phyloP scores from a whole-genome alignment of 2,329 filamentous ascomycete genomes.

The Talaromyces sp. region DNA sequence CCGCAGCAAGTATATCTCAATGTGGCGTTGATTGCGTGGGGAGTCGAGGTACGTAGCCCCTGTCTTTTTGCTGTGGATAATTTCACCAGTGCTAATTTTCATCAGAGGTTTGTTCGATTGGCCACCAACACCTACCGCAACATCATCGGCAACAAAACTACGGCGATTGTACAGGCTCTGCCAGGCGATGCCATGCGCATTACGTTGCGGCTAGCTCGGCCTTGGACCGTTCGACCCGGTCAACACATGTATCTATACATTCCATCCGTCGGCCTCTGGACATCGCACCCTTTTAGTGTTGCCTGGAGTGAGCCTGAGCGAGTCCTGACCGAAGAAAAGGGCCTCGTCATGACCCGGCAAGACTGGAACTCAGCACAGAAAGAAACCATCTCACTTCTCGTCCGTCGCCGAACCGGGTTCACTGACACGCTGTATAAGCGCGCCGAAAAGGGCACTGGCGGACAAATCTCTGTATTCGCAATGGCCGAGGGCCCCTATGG shows the following conservation, averaged over 20 bases:
- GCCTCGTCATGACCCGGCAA: constrained; percentile 41
- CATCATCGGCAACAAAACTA: constrained; percentile 52
- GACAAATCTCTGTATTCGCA: constrained; percentile 59
- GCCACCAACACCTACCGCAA: constrained; percentile 61
- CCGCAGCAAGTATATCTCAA: constrained; percentile 71
- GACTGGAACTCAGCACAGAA: constrained; percentile 47
- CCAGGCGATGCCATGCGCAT: constrained; percentile 65
- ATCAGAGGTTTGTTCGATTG: constrained; percentile 53
- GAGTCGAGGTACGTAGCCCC: constrained; percentile 47
- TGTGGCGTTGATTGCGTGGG: constrained; percentile 71
- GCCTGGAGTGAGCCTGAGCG: constrained; percentile 62
- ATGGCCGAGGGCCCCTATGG: constrained; percentile 87
- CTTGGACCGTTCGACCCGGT: constrained; percentile 61
- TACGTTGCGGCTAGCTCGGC: constrained; percentile 62
- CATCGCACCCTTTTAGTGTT: constrained; percentile 72
- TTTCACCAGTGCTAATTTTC: constrained; percentile 5
- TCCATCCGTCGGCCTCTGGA: constrained; percentile 59
- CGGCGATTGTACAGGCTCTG: constrained; percentile 61
- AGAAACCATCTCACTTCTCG: constrained; percentile 69
- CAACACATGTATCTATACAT: constrained; percentile 72
- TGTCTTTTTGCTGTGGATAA: neutral
- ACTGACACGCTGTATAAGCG: constrained; percentile 74
- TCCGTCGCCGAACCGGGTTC: constrained; percentile 82
- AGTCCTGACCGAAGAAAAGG: constrained; percentile 37
- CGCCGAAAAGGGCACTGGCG: constrained; percentile 50